phyloP scores from a whole-genome alignment of 306 rosid genomes.

The Chamaecrista fasciculata region DNA sequence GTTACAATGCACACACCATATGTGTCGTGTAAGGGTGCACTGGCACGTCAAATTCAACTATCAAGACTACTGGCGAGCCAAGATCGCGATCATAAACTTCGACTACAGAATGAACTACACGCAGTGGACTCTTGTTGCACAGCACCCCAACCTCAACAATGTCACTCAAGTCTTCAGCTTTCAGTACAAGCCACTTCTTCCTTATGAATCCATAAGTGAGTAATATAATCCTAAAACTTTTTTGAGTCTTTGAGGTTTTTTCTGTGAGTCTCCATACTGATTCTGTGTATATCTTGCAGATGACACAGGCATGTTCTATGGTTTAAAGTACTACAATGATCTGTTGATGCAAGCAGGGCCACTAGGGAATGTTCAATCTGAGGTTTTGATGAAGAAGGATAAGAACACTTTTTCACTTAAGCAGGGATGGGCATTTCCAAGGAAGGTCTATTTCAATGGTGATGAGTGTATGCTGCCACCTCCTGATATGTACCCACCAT shows the following conservation, averaged over 20 bases:
- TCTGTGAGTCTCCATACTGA: neutral
- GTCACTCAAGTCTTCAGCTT: slow-evolving; percentile 91
- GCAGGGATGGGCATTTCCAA: slow-evolving; percentile 97
- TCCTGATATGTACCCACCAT: slow-evolving; percentile 78
- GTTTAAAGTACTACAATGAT: slow-evolving; percentile 86
- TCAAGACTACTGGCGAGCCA: slow-evolving; percentile 80
- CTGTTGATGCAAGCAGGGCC: slow-evolving; percentile 88
- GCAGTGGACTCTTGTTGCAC: slow-evolving; percentile 77
- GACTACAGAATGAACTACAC: slow-evolving; percentile 70
- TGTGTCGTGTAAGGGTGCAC: slow-evolving; percentile 80
- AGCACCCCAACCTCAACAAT: slow-evolving; percentile 91
- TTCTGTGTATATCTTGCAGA: slow-evolving; percentile 49
- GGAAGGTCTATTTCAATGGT: slow-evolving; percentile 86
- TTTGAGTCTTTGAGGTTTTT: too few relatives aligned
- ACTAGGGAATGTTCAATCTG: slow-evolving; percentile 82
- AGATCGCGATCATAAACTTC: slow-evolving; percentile 80
- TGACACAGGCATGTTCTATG: slow-evolving; percentile 95
- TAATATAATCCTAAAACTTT: too few relatives aligned
- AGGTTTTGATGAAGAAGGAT: slow-evolving; percentile 76
- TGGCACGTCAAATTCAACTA: slow-evolving; percentile 90
- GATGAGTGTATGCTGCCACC: slow-evolving; percentile 91
- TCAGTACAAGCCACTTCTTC: slow-evolving; percentile 77
- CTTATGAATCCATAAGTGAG: slow-evolving; percentile 85
- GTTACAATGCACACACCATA: slow-evolving; percentile 83
- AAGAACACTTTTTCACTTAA: slow-evolving; percentile 68